phyloP scores from a whole-genome alignment of 805 yeast genomes.

The Starmerella riodocensis region DNA sequence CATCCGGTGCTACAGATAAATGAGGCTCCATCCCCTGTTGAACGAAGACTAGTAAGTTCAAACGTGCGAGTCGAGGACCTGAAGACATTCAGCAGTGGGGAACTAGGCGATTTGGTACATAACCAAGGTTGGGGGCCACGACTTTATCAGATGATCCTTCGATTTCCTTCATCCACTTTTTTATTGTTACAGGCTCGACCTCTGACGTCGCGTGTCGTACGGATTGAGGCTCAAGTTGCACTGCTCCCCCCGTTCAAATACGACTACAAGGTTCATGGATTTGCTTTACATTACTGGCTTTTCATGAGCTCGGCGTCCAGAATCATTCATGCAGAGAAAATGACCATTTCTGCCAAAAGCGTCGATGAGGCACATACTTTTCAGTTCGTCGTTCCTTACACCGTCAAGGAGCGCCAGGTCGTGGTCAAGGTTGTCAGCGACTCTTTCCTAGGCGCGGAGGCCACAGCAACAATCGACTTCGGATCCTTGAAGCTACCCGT shows the following conservation, averaged over 20 bases:
- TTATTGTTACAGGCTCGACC: constrained; percentile 78
- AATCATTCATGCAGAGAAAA: constrained; percentile 69
- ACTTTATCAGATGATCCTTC: constrained; percentile 45
- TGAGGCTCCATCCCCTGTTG: constrained; percentile 31
- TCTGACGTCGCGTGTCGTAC: constrained; percentile 70
- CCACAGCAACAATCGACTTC: constrained; percentile 64
- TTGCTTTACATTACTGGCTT: constrained; percentile 80
- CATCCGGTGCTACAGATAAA: constrained; percentile 87
- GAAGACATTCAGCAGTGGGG: constrained; percentile 58
- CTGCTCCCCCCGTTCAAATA: constrained; percentile 42
- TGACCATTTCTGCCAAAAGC: constrained; percentile 51
- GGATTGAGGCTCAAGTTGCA: constrained; percentile 63
- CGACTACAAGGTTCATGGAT: constrained; percentile 74
- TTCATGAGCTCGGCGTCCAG: constrained; percentile 72
- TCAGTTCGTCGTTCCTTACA: constrained; percentile 84
- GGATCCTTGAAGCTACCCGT: constrained; percentile 82
- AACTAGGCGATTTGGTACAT: constrained; percentile 82
- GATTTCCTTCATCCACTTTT: constrained; percentile 57
- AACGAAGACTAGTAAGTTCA: constrained; percentile 48
- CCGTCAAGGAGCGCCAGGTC: constrained; percentile 78
- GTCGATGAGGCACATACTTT: constrained; percentile 47
- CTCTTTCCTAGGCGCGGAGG: constrained; percentile 78
- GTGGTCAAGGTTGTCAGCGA: constrained; percentile 71
- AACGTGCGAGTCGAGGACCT: constrained; percentile 43
- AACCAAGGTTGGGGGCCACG: constrained; percentile 59